Conservation (phyloP, 1,139 yeast species). For the Scheffersomyces titani region DNA sequence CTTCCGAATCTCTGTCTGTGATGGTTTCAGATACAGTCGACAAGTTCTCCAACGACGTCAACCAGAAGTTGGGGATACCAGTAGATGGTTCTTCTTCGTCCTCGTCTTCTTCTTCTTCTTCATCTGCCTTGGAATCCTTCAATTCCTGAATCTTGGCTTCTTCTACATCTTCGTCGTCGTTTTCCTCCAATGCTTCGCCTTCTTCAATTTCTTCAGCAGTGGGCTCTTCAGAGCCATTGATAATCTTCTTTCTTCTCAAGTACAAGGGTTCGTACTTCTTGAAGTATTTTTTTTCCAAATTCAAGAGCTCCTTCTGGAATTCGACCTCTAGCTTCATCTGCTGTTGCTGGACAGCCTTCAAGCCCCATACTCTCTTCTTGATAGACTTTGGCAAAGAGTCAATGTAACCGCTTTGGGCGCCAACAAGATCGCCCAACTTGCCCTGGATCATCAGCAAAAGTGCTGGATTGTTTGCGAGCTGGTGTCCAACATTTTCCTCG, state of each 20-base stretch:
- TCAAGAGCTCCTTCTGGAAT: slow-evolving; percentile 86
- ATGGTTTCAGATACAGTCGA: slow-evolving; percentile 82
- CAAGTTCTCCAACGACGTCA: slow-evolving; percentile 89
- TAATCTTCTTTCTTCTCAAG: slow-evolving; percentile 69
- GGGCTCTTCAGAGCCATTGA: slow-evolving; percentile 77
- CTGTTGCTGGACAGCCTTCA: slow-evolving; percentile 80
- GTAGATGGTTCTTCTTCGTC: slow-evolving; percentile 43
- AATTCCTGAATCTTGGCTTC: slow-evolving; percentile 23
- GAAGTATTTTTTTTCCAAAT: slow-evolving; percentile 80
- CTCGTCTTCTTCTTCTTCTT: slow-evolving; percentile 44
- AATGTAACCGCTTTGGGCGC: slow-evolving; percentile 84
- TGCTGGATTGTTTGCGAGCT: slow-evolving; percentile 71
- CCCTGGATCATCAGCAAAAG: slow-evolving; percentile 88
- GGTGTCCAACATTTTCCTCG: slow-evolving; percentile 37
- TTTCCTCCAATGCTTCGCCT: slow-evolving; percentile 68
- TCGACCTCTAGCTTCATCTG: slow-evolving; percentile 86
- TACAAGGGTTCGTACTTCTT: slow-evolving; percentile 76
- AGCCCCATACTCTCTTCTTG: slow-evolving; percentile 75
- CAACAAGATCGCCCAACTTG: slow-evolving; percentile 80
- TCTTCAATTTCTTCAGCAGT: slow-evolving; percentile 72
- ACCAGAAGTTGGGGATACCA: slow-evolving; percentile 97
- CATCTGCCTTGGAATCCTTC: slow-evolving; percentile 44
- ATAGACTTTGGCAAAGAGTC: slow-evolving; percentile 74
- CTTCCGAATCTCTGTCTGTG: slow-evolving; percentile 88
- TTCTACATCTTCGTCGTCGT: slow-evolving; percentile 45